Conservation (phyloP, 345 rosid species). For the Leavenworthia alabamica region DNA sequence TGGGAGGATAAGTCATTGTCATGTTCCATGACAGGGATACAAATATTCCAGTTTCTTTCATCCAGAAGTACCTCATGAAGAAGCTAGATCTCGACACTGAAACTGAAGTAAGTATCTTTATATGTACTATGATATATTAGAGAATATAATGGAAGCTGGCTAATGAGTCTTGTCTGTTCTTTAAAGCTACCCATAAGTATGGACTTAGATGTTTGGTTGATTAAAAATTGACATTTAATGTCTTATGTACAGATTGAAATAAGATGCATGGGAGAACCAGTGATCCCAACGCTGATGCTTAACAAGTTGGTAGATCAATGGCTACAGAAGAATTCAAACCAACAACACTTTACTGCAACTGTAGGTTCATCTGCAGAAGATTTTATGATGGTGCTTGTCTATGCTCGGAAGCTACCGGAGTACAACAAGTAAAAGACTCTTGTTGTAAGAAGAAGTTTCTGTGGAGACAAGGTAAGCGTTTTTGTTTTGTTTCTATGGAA, state of each 20-base stretch:
- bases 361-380: constrained; percentile 80
- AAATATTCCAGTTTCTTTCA: constrained; percentile 57
- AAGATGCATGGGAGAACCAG: constrained; percentile 66
- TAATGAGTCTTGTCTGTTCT: neutral
- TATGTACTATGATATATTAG: constrained; percentile 1
- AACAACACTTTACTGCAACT: constrained; percentile 42
- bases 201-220: neutral
- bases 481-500: neutral
- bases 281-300: constrained; percentile 51
- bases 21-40: constrained; percentile 56
- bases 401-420: constrained; percentile 43
- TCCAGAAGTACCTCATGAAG: constrained; percentile 77
- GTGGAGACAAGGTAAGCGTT: neutral
- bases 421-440: constrained; percentile 11
- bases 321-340: constrained; percentile 45
- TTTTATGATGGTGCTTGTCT: constrained; percentile 66
- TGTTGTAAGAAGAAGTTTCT: constrained; percentile 4
- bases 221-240: neutral
- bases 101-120: constrained; percentile 54
- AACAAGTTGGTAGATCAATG: constrained; percentile 60
- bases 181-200: neutral
- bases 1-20: neutral
- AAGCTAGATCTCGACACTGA: constrained; percentile 66
- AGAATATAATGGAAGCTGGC: neutral
- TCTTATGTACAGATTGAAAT: constrained; percentile 60